Conservation (phyloP, 2,329 filamentous ascomycete species). For the Talaromyces sp. region DNA sequence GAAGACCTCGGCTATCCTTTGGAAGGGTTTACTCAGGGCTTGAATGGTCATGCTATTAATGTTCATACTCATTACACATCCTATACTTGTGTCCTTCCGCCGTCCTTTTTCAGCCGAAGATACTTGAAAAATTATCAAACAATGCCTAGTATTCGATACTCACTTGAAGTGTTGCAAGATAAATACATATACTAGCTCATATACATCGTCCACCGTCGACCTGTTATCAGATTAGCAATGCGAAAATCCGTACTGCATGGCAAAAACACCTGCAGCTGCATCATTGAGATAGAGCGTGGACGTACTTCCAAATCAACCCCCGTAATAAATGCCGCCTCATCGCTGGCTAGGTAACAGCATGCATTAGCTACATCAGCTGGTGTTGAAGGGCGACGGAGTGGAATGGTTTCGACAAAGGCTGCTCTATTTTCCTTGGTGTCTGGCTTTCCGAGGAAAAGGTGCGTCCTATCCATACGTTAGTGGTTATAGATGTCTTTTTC, state of each 20-base stretch:
- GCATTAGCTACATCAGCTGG: conserved; percentile 65
- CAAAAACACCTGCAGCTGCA: no score
- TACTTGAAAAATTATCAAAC: neutral
- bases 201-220: conserved; percentile 12
- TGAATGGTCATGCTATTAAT: neutral
- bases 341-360: conserved; percentile 65
- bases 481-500: neutral
- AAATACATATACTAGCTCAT: no score
- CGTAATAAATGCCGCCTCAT: conserved; percentile 68
- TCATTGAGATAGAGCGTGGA: neutral
- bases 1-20: neutral
- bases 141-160: no score
- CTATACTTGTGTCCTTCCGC: no score
- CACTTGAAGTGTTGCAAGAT: no score
- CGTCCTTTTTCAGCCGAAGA: neutral
- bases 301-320: conserved; percentile 59
- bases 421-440: conserved; percentile 45
- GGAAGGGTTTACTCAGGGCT: neutral
- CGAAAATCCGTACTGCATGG: neutral
- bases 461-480: conserved; percentile 51
- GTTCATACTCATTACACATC: neutral
- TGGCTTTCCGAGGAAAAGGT: conserved; percentile 52
- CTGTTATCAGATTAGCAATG: neutral
- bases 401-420: conserved; percentile 45
- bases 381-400: conserved; percentile 42